phyloP scores from a whole-genome alignment of 371 early-diverging fungal species.

The Haplosporangium sp. region DNA sequence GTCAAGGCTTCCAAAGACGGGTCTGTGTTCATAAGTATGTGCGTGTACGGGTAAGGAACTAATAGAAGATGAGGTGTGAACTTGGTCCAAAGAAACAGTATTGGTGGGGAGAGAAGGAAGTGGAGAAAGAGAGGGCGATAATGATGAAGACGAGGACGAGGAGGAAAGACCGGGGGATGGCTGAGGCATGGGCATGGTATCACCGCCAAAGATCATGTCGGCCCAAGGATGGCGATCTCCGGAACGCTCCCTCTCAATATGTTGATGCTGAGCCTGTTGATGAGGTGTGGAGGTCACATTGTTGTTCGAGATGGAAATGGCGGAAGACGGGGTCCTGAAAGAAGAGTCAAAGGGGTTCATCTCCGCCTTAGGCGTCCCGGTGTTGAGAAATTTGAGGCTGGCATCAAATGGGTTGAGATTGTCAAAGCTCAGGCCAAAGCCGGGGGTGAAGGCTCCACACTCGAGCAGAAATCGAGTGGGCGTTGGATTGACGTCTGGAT shows the following conservation, averaged over 20 bases:
- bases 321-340: conserved; percentile 19
- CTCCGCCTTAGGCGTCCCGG: conserved; percentile 43
- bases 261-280: background rate
- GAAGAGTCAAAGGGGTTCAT: conserved; percentile 45
- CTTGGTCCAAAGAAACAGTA: conserved; percentile 7
- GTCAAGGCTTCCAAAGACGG: background rate
- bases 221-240: conserved; percentile 30
- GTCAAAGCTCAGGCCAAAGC: conserved; percentile 43
- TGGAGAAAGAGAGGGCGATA: conserved; percentile 25
- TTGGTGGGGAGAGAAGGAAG: conserved; percentile 14
- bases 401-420: conserved; percentile 59
- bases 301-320: conserved; percentile 1
- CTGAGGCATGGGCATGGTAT: conserved; percentile 25
- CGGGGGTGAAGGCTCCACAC: conserved; percentile 58
- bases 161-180: conserved; percentile 34
- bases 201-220: conserved; percentile 25
- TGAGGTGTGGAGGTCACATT: too few relatives aligned
- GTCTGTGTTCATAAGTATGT: conserved; percentile 2
- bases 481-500: conserved; percentile 51
- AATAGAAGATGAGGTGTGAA: conserved; percentile 3
- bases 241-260: conserved; percentile 3
- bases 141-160: conserved; percentile 15
- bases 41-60: conserved; percentile 1
- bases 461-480: conserved; percentile 61
- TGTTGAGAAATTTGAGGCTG: conserved; percentile 44